phyloP scores from a whole-genome alignment of 108 stramenopile genomes.

The Schizochytrium sp. region DNA sequence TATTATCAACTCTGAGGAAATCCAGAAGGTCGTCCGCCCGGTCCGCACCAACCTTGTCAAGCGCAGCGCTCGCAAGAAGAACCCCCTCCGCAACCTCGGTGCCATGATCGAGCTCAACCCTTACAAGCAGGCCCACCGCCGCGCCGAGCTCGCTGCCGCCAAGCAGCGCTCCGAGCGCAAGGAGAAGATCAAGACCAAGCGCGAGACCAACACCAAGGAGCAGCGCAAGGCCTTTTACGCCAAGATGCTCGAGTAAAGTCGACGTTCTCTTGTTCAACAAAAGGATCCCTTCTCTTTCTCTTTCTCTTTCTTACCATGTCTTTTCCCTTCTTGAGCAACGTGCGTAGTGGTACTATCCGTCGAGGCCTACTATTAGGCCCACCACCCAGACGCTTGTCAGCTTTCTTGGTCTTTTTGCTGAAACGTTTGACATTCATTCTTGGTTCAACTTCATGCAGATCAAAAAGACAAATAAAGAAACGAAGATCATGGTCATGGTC shows the following conservation, averaged over 20 bases:
- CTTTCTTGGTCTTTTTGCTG: not conserved
- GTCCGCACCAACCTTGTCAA: slow-evolving; percentile 45
- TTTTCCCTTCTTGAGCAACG: not conserved
- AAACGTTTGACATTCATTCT: not conserved
- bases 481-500: not conserved
- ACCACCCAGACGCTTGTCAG: no score
- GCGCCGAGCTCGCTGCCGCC: slow-evolving; percentile 25
- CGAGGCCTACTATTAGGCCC: no score
- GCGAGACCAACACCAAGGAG: not conserved
- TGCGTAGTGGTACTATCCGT: no score
- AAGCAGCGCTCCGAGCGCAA: not conserved
- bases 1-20: slow-evolving; percentile 93
- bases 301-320: not conserved
- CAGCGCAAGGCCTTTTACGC: not conserved
- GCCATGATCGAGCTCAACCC: slow-evolving; percentile 84
- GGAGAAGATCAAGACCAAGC: slow-evolving; percentile 18
- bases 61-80: slow-evolving; percentile 72
- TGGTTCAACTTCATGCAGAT: not conserved
- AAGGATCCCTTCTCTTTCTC: not conserved
- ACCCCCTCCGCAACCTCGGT: slow-evolving; percentile 74
- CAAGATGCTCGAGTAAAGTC: not conserved
- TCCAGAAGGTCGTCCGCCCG: slow-evolving; percentile 85
- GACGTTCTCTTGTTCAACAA: not conserved
- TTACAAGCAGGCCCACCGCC: slow-evolving; percentile 74
- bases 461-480: not conserved